Evolutionary conservation across 768 basidiomycete species (phyloP), one percentile per base, ranked within the genome.

Genomic region (Holtermanniella nyarrowii): DNA sequence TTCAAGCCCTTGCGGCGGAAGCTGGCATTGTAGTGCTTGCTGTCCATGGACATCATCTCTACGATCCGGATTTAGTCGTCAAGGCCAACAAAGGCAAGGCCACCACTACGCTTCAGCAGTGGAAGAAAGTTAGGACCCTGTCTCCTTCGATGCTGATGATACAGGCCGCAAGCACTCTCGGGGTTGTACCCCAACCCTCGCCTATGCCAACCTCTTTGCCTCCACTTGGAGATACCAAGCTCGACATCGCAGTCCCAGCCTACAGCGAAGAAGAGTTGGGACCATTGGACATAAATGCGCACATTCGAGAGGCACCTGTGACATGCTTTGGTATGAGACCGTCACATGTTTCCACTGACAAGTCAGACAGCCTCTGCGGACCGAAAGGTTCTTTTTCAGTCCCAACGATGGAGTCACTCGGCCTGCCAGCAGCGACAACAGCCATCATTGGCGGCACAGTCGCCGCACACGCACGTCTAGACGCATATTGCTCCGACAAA

Each of bases 11-110:
- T 10, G 68, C 70, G 0, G 21, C 49, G 18, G 46, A 56, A n/a
- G 46, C 54, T 2, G 69, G 67, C 1, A 63, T 73, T 24, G 57
- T 68, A 26, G 62, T 73, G n/a, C 43, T 72, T 22, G 58, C 61
- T 39, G 56, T 67, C 16, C 61, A 54, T 23, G 73, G 73, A 10
- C 68, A 73, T 52, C 73, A 73, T 21, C 59, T 74, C 13, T 71
- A 53, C 52, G 71, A 72, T 51, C 66, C 68, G 13, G 66, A 61
- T 12, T 54, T 57, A 41, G 61, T 73, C 12, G 56, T 71, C 42
- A 63, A 65, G 61, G 52, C 42, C 4, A 66, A 69, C 56, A 58
- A 60, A 23, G 62, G 62, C 20, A 66, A 69, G 42, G 63, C 65
- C 16, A 72, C 69, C 0, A 70, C 61, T 49, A 71, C 72, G 0